Evolutionary conservation across 371 early-diverging fungal species (phyloP).

Genomic region (Ordospora colligata): DNA sequence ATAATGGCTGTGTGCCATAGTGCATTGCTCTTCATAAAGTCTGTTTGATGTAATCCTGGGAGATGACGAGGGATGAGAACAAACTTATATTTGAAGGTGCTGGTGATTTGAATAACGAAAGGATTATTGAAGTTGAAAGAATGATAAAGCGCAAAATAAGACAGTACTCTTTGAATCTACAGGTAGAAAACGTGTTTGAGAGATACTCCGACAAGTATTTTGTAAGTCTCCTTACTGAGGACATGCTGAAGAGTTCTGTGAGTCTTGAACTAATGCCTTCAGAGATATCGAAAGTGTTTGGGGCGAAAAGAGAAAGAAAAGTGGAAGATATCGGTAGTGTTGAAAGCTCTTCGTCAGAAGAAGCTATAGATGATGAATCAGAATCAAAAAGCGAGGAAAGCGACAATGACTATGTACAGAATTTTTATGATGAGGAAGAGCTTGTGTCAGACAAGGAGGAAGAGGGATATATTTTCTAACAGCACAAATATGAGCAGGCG

Average conservation of each 20-base stretch:
- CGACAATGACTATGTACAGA: not conserved
- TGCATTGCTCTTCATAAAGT: no score
- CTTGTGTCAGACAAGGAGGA: not conserved
- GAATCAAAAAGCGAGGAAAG: not conserved
- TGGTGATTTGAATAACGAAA: not conserved
- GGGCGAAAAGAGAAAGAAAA: not conserved
- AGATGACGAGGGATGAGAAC: no score
- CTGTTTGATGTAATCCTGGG: no score
- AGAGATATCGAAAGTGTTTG: constrained; percentile 5
- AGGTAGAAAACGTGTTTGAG: constrained; percentile 21
- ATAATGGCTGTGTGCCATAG: no score
- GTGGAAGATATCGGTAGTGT: constrained; percentile 14
- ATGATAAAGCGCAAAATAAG: constrained; percentile 34
- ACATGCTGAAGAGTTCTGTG: not conserved
- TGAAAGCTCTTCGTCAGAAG: constrained; percentile 11
- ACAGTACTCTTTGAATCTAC: constrained; percentile 25
- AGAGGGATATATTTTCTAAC: not conserved
- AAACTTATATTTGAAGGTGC: not conserved
- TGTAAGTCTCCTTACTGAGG: not conserved
- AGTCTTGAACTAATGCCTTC: constrained; percentile 7
- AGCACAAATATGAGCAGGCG: no score
- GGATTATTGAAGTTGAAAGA: not conserved
- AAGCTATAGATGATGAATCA: not conserved
- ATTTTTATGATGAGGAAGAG: not conserved
- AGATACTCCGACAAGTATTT: constrained; percentile 42